Evolutionary conservation across 2,329 filamentous ascomycete species (phyloP).

Genomic region (Talaromyces sp.): DNA sequence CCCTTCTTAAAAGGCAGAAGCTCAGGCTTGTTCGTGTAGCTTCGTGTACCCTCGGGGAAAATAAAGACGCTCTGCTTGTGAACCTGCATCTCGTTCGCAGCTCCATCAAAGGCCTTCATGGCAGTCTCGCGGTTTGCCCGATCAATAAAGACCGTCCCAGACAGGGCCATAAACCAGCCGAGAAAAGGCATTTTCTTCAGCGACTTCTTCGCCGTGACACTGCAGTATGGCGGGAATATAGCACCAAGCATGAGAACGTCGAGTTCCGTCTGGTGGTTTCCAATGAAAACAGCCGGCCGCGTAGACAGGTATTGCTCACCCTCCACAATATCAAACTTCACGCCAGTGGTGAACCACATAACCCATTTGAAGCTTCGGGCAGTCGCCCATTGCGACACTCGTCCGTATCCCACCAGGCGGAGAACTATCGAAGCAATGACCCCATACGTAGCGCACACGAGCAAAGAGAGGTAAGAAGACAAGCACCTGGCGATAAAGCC

Average conservation of each 20-base stretch:
- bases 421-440: constrained; percentile 68
- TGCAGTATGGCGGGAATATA: constrained; percentile 88
- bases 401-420: constrained; percentile 64
- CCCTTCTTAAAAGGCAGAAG: constrained; percentile 98
- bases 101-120: constrained; percentile 76
- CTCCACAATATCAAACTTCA: constrained; percentile 67
- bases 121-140: constrained; percentile 78
- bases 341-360: constrained; percentile 70
- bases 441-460: constrained; percentile 62
- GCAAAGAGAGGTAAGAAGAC: constrained; percentile 40
- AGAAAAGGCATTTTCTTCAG: constrained; percentile 76
- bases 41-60: constrained; percentile 77
- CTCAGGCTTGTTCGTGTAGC: constrained; percentile 74
- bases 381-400: constrained; percentile 79
- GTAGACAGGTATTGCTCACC: constrained; percentile 61
- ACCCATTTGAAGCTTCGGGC: constrained; percentile 73
- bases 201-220: constrained; percentile 84
- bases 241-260: constrained; percentile 86
- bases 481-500: constrained; percentile 44
- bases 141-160: constrained; percentile 91
- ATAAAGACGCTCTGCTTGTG: constrained; percentile 58
- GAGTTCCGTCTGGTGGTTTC: constrained; percentile 94
- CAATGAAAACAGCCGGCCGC: constrained; percentile 83
- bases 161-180: constrained; percentile 90
- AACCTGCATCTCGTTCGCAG: constrained; percentile 70